Conservation (phyloP, 345 rosid species). For the Linum tenue region DNA sequence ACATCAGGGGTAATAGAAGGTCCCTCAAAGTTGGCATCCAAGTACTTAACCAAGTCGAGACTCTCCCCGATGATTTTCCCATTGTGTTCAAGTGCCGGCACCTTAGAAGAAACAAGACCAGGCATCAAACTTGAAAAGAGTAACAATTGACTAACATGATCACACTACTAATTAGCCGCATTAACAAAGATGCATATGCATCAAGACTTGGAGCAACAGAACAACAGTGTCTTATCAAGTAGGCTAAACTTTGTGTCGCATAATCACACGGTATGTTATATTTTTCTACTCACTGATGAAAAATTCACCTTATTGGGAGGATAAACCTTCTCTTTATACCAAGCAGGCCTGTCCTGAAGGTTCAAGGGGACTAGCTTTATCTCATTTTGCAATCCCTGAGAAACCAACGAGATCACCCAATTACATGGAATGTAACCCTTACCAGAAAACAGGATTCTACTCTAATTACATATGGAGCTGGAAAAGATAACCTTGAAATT, state of each 20-base stretch:
- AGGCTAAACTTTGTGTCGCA: too few relatives aligned
- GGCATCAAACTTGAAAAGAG: not conserved
- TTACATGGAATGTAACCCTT: not conserved
- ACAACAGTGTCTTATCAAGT: too few relatives aligned
- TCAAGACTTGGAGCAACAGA: not conserved
- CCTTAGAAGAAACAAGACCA: constrained; percentile 29
- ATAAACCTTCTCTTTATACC: constrained; percentile 86
- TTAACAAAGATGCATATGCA: not conserved
- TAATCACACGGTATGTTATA: too few relatives aligned
- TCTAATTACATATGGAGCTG: not conserved
- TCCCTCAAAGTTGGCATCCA: constrained; percentile 80
- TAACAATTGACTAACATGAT: not conserved
- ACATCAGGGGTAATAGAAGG: constrained; percentile 63
- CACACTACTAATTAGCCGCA: too few relatives aligned
- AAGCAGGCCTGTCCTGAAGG: constrained; percentile 69
- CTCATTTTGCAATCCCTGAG: constrained; percentile 75
- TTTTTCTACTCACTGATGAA: too few relatives aligned
- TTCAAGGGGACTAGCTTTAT: constrained; percentile 67
- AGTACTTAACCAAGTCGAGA: constrained; percentile 64
- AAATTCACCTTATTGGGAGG: constrained; percentile 57
- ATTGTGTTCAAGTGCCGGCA: constrained; percentile 86
- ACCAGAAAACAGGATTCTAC: not conserved
- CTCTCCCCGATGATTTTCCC: constrained; percentile 83
- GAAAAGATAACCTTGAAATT: constrained; percentile 52
- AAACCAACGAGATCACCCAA: constrained; percentile 1